Percentiles rank a stretch among this genome's conserved stretches.
Conservation (phyloP, 2,329 filamentous ascomycete species). For the Drechslera avenae region DNA sequence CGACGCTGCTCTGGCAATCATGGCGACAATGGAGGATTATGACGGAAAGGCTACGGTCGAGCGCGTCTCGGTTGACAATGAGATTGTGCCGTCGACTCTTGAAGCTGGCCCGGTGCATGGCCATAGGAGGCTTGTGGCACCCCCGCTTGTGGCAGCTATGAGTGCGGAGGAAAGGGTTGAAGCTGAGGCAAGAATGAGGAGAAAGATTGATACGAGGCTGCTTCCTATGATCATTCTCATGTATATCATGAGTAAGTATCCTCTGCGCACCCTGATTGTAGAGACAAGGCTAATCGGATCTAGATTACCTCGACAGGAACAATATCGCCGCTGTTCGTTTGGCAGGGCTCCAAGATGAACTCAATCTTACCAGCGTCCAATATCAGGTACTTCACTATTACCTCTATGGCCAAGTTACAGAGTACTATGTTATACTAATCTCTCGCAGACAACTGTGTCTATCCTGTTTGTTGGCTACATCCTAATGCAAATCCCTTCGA, state of each 20-base stretch:
- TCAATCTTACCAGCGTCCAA: slow-evolving; percentile 61
- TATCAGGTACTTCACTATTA: slow-evolving; percentile 61
- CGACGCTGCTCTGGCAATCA: slow-evolving; percentile 4
- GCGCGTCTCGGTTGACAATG: slow-evolving; percentile 28
- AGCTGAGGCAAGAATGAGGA: slow-evolving; percentile 65
- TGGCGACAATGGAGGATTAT: slow-evolving; percentile 23
- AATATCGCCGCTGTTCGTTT: slow-evolving; percentile 71
- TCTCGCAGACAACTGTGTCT: slow-evolving; percentile 39
- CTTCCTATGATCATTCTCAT: slow-evolving; percentile 74
- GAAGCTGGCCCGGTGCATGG: slow-evolving; percentile 23
- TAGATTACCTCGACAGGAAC: slow-evolving; percentile 58
- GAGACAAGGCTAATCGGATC: background rate
- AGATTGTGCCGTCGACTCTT: slow-evolving; percentile 6
- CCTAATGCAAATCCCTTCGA: slow-evolving; percentile 53
- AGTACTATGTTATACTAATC: background rate
- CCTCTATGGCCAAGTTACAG: too few relatives aligned
- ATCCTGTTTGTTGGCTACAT: slow-evolving; percentile 67
- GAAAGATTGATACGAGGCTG: slow-evolving; percentile 72
- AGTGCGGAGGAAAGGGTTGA: slow-evolving; percentile 57
- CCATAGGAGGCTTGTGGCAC: slow-evolving; percentile 34
- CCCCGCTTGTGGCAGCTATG: slow-evolving; percentile 50
- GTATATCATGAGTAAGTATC: slow-evolving; percentile 75
- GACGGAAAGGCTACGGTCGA: slow-evolving; percentile 31
- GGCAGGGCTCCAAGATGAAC: slow-evolving; percentile 64
- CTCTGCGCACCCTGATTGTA: background rate